A percentile compares a stretch with the other conserved stretches of the same genome.
These are phyloP conservation scores for Mycotypha africana DNA, from an alignment of 371 early-diverging fungal genomes.

Conservation along the genomic window DNA sequence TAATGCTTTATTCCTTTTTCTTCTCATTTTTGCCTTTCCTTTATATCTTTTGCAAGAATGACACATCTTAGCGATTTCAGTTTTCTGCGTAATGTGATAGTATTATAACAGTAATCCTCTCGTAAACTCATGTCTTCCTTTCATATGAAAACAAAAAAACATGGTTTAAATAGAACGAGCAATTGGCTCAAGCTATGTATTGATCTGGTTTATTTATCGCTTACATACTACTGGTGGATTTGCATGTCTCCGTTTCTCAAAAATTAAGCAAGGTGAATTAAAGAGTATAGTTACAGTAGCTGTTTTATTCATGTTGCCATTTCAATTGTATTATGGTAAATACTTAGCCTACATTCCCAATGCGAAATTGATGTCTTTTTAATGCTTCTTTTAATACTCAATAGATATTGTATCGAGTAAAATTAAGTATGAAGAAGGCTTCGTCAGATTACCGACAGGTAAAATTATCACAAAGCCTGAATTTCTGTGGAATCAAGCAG, in stretches of 20 bases:
- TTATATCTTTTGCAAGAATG: conserved; percentile 2
- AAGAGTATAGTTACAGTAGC: conserved; percentile 39
- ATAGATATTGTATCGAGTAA: conserved; percentile 36
- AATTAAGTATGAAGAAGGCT: conserved; percentile 48
- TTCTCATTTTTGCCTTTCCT: not conserved
- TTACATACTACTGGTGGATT: conserved; percentile 27
- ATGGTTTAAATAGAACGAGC: conserved; percentile 36
- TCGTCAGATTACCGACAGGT: conserved; percentile 13
- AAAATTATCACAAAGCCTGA: conserved; percentile 37
- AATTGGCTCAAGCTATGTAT: conserved; percentile 28
- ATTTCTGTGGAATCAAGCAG: conserved; percentile 36
- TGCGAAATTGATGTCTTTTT: no score
- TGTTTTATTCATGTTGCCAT: conserved; percentile 40
- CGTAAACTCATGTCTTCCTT: no score
- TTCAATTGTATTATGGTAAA: conserved; percentile 44
- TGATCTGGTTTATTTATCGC: conserved; percentile 32
- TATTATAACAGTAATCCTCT: not conserved
- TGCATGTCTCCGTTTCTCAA: conserved; percentile 21
- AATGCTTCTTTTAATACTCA: not conserved
- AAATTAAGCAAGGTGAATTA: conserved; percentile 37
- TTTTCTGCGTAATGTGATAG: conserved; percentile 20
- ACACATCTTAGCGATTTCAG: conserved; percentile 36
- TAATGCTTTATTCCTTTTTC: not conserved
- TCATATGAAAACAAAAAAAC: no score
- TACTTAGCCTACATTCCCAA: no score